A percentile compares a stretch with the other conserved stretches of the same genome.
Conservation (phyloP, 2,329 filamentous ascomycete species). For the Aureobasidium zeae region DNA sequence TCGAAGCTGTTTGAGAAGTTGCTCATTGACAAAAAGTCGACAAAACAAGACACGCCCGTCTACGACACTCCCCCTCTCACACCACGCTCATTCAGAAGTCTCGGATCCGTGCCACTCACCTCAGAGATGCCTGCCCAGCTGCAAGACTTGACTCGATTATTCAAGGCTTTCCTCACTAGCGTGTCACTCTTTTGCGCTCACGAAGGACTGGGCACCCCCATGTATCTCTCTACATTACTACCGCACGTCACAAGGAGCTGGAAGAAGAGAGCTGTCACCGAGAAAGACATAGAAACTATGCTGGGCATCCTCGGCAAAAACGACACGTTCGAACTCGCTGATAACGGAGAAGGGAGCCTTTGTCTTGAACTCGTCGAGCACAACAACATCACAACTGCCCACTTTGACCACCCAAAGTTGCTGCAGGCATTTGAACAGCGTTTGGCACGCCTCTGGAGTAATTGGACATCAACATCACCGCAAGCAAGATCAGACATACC, state of each 20-base stretch:
- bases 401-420: slow-evolving; percentile 39
- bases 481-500: slow-evolving; percentile 31
- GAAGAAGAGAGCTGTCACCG: slow-evolving; percentile 37
- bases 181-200: slow-evolving; percentile 42
- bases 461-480: slow-evolving; percentile 29
- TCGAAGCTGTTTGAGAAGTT: slow-evolving; percentile 28
- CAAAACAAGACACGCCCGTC: slow-evolving; percentile 16
- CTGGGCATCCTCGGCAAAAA: slow-evolving; percentile 31
- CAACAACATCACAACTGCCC: slow-evolving; percentile 22
- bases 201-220: slow-evolving; percentile 38
- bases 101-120: not conserved
- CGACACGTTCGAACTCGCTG: slow-evolving; percentile 30
- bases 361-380: slow-evolving; percentile 33
- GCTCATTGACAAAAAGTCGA: slow-evolving; percentile 18
- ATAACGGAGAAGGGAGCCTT: slow-evolving; percentile 36
- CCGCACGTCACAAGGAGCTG: slow-evolving; percentile 36
- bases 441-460: slow-evolving; percentile 38
- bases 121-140: slow-evolving; percentile 33
- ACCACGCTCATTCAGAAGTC: slow-evolving; percentile 19
- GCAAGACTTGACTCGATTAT: slow-evolving; percentile 36
- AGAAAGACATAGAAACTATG: slow-evolving; percentile 38
- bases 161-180: slow-evolving; percentile 41
- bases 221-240: slow-evolving; percentile 33
- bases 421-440: slow-evolving; percentile 43
- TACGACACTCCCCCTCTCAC: slow-evolving; percentile 29